Conservation (phyloP, 257 asterid genomes). For the Nyctanthes arbortristis region DNA sequence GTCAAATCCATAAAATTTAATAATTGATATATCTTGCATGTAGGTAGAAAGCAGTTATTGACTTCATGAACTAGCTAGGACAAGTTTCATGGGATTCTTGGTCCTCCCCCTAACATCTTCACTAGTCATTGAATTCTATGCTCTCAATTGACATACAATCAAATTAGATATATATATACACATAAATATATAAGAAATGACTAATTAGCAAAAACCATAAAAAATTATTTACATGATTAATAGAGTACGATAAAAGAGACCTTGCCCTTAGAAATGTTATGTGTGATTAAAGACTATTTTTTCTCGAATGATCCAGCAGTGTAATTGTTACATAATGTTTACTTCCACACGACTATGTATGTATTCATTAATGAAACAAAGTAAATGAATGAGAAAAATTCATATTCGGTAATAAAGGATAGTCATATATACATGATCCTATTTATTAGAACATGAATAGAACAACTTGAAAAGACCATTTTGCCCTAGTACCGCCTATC, state of each 20-base stretch:
- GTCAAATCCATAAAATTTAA: neutral
- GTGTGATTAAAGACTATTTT: too few relatives aligned
- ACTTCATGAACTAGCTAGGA: constrained; percentile 30
- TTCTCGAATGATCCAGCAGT: too few relatives aligned
- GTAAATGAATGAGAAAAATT: neutral
- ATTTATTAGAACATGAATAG: constrained; percentile 12
- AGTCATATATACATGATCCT: constrained; percentile 9
- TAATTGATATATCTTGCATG: neutral
- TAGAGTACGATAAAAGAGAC: too few relatives aligned
- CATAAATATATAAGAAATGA: too few relatives aligned
- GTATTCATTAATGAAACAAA: too few relatives aligned
- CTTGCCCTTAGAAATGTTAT: too few relatives aligned
- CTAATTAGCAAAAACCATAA: too few relatives aligned
- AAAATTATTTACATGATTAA: too few relatives aligned
- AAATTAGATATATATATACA: too few relatives aligned
- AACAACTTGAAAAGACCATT: constrained; percentile 18
- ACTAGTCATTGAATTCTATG: constrained; percentile 25
- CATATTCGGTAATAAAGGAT: neutral
- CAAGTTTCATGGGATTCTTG: constrained; percentile 40
- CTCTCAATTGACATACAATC: constrained; percentile 17
- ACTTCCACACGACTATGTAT: too few relatives aligned
- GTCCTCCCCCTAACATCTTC: constrained; percentile 26
- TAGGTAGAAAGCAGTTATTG: constrained; percentile 33
- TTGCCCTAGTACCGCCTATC: constrained; percentile 25
- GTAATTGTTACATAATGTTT: too few relatives aligned